phyloP scores from a whole-genome alignment of 345 rosid genomes.

The Heritiera littoralis region DNA sequence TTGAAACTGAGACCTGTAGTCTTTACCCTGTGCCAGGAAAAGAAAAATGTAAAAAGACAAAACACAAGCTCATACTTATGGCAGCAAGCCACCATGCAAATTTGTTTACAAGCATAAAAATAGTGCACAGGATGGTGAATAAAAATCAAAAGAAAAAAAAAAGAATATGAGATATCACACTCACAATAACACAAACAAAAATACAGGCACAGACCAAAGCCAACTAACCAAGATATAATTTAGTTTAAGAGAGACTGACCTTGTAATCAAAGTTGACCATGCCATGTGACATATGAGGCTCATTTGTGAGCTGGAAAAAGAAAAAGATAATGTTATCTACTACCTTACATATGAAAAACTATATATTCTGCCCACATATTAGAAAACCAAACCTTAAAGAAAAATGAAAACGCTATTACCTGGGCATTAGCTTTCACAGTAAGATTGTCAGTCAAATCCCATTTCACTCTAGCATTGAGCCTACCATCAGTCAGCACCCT shows the following conservation, averaged over 20 bases:
- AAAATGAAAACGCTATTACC: constrained; percentile 34
- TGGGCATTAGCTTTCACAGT: constrained; percentile 85
- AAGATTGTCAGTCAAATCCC: constrained; percentile 79
- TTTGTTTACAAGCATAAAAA: not conserved
- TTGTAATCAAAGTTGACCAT: constrained; percentile 90
- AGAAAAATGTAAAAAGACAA: not conserved
- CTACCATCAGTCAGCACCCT: constrained; percentile 93
- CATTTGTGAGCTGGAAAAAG: constrained; percentile 70
- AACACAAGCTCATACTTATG: constrained; percentile 8
- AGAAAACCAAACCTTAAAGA: constrained; percentile 5
- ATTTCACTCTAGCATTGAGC: constrained; percentile 80
- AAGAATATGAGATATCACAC: not conserved
- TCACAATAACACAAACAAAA: not conserved
- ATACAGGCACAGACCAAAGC: not conserved
- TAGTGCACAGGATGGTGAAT: not conserved
- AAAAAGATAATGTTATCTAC: constrained; percentile 20
- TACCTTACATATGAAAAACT: constrained; percentile 1
- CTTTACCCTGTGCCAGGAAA: constrained; percentile 57
- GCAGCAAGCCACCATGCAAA: not conserved
- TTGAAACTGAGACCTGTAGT: constrained; percentile 85
- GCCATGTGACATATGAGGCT: constrained; percentile 86
- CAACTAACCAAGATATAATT: not conserved
- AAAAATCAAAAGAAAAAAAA: not conserved
- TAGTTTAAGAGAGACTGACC: constrained; percentile 41
- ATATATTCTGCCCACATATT: constrained; percentile 9